Percentiles rank a stretch among this genome's conserved stretches.
Evolutionary conservation across 2,329 filamentous ascomycete species (phyloP).

Genomic region (Diaporthe citri): DNA sequence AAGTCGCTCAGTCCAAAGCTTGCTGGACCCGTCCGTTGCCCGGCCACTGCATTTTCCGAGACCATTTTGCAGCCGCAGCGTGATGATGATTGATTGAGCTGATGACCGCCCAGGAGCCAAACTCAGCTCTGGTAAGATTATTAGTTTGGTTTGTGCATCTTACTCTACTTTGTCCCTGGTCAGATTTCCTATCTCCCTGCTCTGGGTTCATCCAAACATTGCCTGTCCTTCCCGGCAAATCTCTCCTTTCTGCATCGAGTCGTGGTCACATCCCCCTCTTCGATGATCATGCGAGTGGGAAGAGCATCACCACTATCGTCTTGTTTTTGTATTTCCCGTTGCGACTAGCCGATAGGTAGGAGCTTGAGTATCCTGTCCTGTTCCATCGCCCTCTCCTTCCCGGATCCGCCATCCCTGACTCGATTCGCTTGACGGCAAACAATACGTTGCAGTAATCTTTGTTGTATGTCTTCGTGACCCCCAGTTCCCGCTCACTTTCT

Average conservation of each 20-base stretch:
- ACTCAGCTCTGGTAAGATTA: constrained; percentile 11
- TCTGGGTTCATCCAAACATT: constrained; percentile 12
- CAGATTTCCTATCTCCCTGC: not conserved
- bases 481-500: not conserved
- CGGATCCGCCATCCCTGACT: constrained; percentile 10
- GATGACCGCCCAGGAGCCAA: not conserved
- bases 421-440: constrained; percentile 5
- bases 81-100: not conserved
- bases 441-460: constrained; percentile 9
- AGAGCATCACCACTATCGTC: not conserved
- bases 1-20: not conserved
- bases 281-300: not conserved
- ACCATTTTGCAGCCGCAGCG: constrained; percentile 6
- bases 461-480: not conserved
- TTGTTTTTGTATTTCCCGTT: not conserved
- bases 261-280: not conserved
- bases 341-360: not conserved
- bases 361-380: not conserved
- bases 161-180: not conserved
- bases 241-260: not conserved
- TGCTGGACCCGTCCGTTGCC: constrained; percentile 38
- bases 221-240: constrained; percentile 6
- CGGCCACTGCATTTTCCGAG: constrained; percentile 37
- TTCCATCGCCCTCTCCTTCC: constrained; percentile 3
- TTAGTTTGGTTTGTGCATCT: constrained; percentile 15